Conservation (phyloP, 805 yeast genomes). For the Candida peoriensis region DNA sequence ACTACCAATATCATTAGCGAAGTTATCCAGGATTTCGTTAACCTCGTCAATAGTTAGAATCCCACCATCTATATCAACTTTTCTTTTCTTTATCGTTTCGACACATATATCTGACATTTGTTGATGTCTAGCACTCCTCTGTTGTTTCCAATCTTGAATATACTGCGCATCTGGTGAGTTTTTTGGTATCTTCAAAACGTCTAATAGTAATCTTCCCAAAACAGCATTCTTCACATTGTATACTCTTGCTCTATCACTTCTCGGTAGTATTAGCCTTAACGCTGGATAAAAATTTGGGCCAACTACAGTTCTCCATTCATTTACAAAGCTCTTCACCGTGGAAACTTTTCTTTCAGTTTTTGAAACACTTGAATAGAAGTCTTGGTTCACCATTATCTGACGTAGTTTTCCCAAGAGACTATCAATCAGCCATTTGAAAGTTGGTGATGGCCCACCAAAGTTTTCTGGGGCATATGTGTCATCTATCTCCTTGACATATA, state of each 20-base stretch:
- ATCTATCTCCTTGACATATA: conserved; percentile 1
- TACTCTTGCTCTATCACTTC: conserved; percentile 50
- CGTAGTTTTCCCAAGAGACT: conserved; percentile 27
- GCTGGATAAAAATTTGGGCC: conserved; percentile 68
- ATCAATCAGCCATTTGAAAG: conserved; percentile 32
- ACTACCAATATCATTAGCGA: conserved; percentile 28
- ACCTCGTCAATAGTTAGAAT: conserved; percentile 43
- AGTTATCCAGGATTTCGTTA: conserved; percentile 39
- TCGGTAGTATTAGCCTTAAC: conserved; percentile 55
- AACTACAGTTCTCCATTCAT: conserved; percentile 46
- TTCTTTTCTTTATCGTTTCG: conserved; percentile 45
- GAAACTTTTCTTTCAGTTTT: conserved; percentile 18
- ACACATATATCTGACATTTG: conserved; percentile 45
- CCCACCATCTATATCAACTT: conserved; percentile 33
- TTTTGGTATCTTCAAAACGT: conserved; percentile 53
- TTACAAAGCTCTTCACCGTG: conserved; percentile 36
- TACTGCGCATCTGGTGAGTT: conserved; percentile 55
- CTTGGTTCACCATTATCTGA: conserved; percentile 14
- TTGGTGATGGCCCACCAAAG: conserved; percentile 30
- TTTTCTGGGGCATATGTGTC: conserved; percentile 10
- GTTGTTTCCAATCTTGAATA: conserved; percentile 42
- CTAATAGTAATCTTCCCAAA: conserved; percentile 45
- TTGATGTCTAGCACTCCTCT: conserved; percentile 32
- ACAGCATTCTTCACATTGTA: conserved; percentile 62
- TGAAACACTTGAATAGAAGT: conserved; percentile 5